Evolutionary conservation across 306 rosid species (phyloP), one percentile per base, ranked within the genome.

Genomic region (Prunus davidiana): DNA sequence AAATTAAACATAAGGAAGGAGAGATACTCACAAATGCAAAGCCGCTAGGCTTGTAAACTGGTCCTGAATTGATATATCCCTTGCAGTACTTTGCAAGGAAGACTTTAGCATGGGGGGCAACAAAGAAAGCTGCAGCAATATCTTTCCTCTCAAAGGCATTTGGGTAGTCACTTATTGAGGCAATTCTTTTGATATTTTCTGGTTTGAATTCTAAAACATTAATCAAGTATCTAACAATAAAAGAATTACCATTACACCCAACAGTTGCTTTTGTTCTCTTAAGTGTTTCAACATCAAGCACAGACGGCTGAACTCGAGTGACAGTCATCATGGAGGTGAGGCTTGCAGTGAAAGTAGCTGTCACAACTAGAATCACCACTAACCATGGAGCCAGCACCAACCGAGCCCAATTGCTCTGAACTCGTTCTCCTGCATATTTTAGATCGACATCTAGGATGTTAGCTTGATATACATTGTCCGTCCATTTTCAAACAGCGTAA

Each of bases 321-420:
- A 84, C 60, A 0, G 89, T 92, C 82, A 86, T 64, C 85, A 76
- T 85, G 13, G 96, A 83, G 20, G 90, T 77, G 47, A 92, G 83
- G 72, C 88, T 88, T 15, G 93, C 89, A 0, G 86, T 82, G 76
- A 90, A 92, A 82, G 85, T 86, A 25, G 86, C 79, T 1, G 82
- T 71, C 2, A 86, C 77, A 38, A 87, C 74, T 12, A 88, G 83
- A 61, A 90, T 88, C 38, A 76, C 83, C 10, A 92, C 67, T 71
- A 90, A 49, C 96, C 93, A 90, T 16, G 97, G 91, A 14, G 86
- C 89, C 72, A 92, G 14, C 72, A 90, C 96, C 25, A 72, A 24
- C 80, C 84, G 61, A 54, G 93, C 91, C 84, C 80, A 75, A 46
- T 82, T 85, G 52, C 83, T 81, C 22, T 20, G 75, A 14, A 89